These are phyloP conservation scores for Lepiota brunneoincarnata DNA, from an alignment of 768 basidiomycete species.

Conservation along the genomic window DNA sequence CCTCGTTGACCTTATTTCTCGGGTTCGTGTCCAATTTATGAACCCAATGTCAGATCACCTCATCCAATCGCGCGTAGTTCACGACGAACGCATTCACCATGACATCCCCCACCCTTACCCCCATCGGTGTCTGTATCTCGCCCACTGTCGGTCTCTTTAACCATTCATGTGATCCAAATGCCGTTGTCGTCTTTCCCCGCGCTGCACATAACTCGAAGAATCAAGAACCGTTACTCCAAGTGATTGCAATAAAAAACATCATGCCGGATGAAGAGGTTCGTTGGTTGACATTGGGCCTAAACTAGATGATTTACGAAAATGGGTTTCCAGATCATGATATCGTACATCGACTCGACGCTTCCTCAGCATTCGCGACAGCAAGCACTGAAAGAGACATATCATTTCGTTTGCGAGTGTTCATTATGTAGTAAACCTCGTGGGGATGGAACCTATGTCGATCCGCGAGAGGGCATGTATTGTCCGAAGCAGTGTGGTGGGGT, in stretches of 20 bases:
- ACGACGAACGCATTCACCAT: slow-evolving; percentile 89
- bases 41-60: background rate
- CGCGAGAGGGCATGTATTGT: slow-evolving; percentile 67
- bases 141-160: slow-evolving; percentile 81
- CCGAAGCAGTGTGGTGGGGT: slow-evolving; percentile 65
- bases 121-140: slow-evolving; percentile 83
- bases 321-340: slow-evolving; percentile 64
- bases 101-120: slow-evolving; percentile 71
- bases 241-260: slow-evolving; percentile 71
- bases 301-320: background rate
- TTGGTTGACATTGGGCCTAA: background rate
- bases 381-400: slow-evolving; percentile 68
- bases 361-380: slow-evolving; percentile 53
- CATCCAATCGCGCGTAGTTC: slow-evolving; percentile 51
- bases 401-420: slow-evolving; percentile 69
- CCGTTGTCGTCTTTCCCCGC: slow-evolving; percentile 87
- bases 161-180: slow-evolving; percentile 87
- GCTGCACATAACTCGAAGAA: slow-evolving; percentile 27
- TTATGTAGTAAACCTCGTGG: slow-evolving; percentile 40
- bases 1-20: slow-evolving; percentile 70
- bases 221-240: slow-evolving; percentile 62
- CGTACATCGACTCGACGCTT: slow-evolving; percentile 84
- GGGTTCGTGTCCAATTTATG: slow-evolving; percentile 39
- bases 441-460: slow-evolving; percentile 42
- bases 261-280: slow-evolving; percentile 66